Conservation (phyloP, 2,329 filamentous ascomycete genomes). For the Pseudogymnoascus sp. region DNA sequence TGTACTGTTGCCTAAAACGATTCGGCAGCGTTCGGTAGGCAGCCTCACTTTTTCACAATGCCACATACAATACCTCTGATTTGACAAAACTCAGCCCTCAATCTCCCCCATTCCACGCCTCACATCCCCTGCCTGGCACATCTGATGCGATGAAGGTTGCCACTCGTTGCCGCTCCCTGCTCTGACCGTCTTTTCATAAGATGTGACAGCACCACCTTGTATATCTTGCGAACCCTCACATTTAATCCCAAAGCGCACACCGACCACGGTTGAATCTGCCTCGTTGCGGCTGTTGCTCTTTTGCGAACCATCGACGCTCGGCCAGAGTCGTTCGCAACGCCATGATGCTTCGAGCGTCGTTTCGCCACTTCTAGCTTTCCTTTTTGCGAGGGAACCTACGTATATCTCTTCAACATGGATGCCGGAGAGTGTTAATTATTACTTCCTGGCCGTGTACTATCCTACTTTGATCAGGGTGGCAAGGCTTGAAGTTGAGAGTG, state of each 20-base stretch:
- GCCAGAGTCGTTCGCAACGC: background rate
- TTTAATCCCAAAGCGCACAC: background rate
- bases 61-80: background rate
- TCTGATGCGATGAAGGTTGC: constrained; percentile 2
- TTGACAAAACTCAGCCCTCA: background rate
- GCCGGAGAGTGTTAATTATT: background rate
- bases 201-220: background rate
- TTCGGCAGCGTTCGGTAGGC: background rate
- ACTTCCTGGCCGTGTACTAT: background rate
- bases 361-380: background rate
- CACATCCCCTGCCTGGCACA: background rate
- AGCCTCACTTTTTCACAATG: constrained; percentile 7
- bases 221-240: background rate
- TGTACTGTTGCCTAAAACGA: constrained; percentile 4
- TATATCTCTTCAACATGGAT: constrained; percentile 1
- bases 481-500: background rate
- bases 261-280: background rate
- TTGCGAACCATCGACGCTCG: constrained; percentile 5
- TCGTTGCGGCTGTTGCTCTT: background rate
- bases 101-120: background rate
- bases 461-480: background rate
- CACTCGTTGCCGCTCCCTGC: background rate
- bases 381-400: background rate
- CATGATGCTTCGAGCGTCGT: background rate
- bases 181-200: constrained; percentile 9